Evolutionary conservation across 2,329 filamentous ascomycete genomes (phyloP).

Genomic region (Fusarium haematococcum): DNA sequence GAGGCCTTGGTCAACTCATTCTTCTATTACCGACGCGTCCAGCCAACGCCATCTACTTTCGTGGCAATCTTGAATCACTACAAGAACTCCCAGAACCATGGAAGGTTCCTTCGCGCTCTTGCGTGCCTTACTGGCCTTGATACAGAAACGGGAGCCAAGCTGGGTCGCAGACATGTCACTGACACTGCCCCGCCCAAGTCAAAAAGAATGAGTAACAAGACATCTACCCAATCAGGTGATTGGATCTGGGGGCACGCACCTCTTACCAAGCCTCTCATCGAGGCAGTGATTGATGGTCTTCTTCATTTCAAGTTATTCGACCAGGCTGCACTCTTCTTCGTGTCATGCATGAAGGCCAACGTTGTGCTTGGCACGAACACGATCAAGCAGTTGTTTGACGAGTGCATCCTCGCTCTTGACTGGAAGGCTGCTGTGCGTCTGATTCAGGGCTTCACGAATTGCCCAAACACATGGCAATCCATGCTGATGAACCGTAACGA

Average conservation of each 20-base stretch:
- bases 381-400: conserved; percentile 55
- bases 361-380: conserved; percentile 48
- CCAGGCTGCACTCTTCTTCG: conserved; percentile 58
- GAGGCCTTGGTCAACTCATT: conserved; percentile 66
- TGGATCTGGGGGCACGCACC: conserved; percentile 56
- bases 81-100: conserved; percentile 54
- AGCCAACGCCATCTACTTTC: conserved; percentile 62
- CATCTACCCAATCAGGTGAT: conserved; percentile 45
- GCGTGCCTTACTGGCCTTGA: conserved; percentile 60
- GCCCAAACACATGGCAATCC: conserved; percentile 41
- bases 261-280: conserved; percentile 54
- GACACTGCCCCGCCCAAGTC: conserved; percentile 47
- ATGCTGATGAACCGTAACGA: conserved; percentile 40
- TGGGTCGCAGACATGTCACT: conserved; percentile 50
- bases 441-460: conserved; percentile 45
- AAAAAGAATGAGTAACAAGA: conserved; percentile 45
- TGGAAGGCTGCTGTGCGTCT: conserved; percentile 51
- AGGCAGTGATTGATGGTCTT: conserved; percentile 61
- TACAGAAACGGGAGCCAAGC: conserved; percentile 51
- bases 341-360: conserved; percentile 52
- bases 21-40: conserved; percentile 56
- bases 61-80: conserved; percentile 65
- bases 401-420: conserved; percentile 57
- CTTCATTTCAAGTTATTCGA: conserved; percentile 60
- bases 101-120: conserved; percentile 58